Conservation (phyloP, 179 eudicot species). For the Spergularia azorica region DNA sequence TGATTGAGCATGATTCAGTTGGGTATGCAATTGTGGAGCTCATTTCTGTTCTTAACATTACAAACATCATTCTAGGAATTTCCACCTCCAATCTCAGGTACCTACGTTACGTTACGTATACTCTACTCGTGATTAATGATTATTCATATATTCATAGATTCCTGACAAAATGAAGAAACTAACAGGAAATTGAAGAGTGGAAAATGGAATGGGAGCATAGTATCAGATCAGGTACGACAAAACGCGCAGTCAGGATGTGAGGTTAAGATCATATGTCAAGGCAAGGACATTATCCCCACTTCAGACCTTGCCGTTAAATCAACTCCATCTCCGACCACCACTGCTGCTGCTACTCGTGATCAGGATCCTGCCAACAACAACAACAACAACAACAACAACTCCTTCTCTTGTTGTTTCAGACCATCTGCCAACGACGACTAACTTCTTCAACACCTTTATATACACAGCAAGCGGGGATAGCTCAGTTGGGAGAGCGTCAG, state of each 20-base stretch:
- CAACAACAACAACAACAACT: background rate
- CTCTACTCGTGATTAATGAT: background rate
- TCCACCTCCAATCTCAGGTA: slow-evolving; percentile 65
- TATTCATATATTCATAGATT: background rate
- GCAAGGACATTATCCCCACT: slow-evolving; percentile 40
- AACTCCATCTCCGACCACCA: slow-evolving; percentile 1
- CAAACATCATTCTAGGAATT: slow-evolving; percentile 62
- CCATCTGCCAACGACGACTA: background rate
- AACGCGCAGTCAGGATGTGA: slow-evolving; percentile 58
- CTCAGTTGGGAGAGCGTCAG: slow-evolving; percentile 33
- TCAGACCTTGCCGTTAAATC: background rate
- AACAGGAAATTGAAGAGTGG: slow-evolving; percentile 52
- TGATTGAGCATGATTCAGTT: slow-evolving; percentile 69
- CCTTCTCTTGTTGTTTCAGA: slow-evolving; percentile 37
- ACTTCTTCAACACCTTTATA: background rate
- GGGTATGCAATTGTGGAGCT: slow-evolving; percentile 73
- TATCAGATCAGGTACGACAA: slow-evolving; percentile 48
- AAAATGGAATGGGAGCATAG: slow-evolving; percentile 48
- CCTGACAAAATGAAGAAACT: background rate
- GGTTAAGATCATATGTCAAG: slow-evolving; percentile 66
- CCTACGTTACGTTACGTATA: too few relatives aligned
- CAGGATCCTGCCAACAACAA: background rate
- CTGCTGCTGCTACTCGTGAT: background rate
- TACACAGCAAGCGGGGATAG: slow-evolving; percentile 16
- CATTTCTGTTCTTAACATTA: slow-evolving; percentile 69